These are phyloP conservation scores for Linderniella brevidens DNA, from an alignment of 257 asterid species.

Conservation along the genomic window DNA sequence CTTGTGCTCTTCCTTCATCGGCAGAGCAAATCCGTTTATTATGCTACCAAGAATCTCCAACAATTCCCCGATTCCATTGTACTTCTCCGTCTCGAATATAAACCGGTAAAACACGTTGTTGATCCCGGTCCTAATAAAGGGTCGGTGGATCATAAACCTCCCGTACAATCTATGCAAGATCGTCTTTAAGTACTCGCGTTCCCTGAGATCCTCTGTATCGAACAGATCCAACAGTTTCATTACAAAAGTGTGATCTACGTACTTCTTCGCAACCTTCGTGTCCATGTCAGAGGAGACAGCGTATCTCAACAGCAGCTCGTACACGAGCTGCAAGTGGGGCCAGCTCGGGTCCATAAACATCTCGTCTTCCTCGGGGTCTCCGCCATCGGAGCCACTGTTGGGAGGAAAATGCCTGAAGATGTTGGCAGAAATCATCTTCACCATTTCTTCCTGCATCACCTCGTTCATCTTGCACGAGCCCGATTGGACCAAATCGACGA, in stretches of 20 bases:
- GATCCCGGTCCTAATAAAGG: slow-evolving; percentile 62
- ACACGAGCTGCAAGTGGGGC: slow-evolving; percentile 84
- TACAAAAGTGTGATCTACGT: slow-evolving; percentile 67
- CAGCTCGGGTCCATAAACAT: slow-evolving; percentile 63
- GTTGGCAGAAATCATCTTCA: slow-evolving; percentile 57
- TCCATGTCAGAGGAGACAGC: slow-evolving; percentile 56
- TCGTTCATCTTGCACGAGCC: slow-evolving; percentile 75
- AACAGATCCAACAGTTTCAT: slow-evolving; percentile 50
- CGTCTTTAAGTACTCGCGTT: slow-evolving; percentile 86
- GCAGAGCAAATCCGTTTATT: slow-evolving; percentile 73
- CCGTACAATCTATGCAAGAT: slow-evolving; percentile 79
- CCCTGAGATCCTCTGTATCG: slow-evolving; percentile 79
- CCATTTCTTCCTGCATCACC: slow-evolving; percentile 77
- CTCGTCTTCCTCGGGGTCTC: slow-evolving; percentile 85
- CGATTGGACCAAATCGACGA: slow-evolving; percentile 59
- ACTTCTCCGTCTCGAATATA: slow-evolving; percentile 74
- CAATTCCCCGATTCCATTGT: slow-evolving; percentile 59
- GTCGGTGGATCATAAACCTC: slow-evolving; percentile 84
- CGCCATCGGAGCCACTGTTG: slow-evolving; percentile 27
- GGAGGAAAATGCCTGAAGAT: slow-evolving; percentile 75
- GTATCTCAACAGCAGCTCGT: slow-evolving; percentile 58
- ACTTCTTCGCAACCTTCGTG: slow-evolving; percentile 57
- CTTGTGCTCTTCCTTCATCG: slow-evolving; percentile 96
- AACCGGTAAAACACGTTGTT: slow-evolving; percentile 58
- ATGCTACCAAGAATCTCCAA: slow-evolving; percentile 79